These are phyloP conservation scores for Physcia stellaris DNA, from an alignment of 495 filamentous ascomycete genomes.

Conservation along the genomic window DNA sequence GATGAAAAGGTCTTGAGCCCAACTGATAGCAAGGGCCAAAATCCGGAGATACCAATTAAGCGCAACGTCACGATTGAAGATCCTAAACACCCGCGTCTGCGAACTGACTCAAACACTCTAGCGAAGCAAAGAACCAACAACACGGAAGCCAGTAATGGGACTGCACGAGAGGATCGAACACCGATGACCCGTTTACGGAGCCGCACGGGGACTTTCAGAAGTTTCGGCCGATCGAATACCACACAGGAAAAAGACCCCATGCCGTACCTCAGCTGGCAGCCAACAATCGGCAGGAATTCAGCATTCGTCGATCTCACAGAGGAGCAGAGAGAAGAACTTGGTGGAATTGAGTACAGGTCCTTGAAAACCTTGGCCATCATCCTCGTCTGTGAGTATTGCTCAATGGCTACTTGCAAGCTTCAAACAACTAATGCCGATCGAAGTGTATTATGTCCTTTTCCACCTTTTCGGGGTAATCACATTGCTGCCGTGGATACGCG, in stretches of 20 bases:
- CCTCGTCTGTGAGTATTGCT: slow-evolving; percentile 34
- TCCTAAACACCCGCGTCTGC: slow-evolving; percentile 21
- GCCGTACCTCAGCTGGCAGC: slow-evolving; percentile 88
- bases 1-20: slow-evolving; percentile 8
- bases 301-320: slow-evolving; percentile 78
- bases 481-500: slow-evolving; percentile 68
- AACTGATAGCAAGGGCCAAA: slow-evolving; percentile 1
- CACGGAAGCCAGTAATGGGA: not conserved
- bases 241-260: slow-evolving; percentile 28
- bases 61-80: slow-evolving; percentile 35
- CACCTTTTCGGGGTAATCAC: slow-evolving; percentile 58
- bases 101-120: slow-evolving; percentile 4
- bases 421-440: not conserved
- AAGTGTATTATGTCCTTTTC: slow-evolving; percentile 61
- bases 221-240: slow-evolving; percentile 13
- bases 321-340: slow-evolving; percentile 83
- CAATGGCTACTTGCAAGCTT: not conserved
- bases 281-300: slow-evolving; percentile 84
- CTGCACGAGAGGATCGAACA: slow-evolving; percentile 6
- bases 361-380: slow-evolving; percentile 73
- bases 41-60: slow-evolving; percentile 10
- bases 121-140: slow-evolving; percentile 9
- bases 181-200: slow-evolving; percentile 6
- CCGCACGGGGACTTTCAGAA: slow-evolving; percentile 24
- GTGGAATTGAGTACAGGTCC: slow-evolving; percentile 87